Conservation (phyloP, 2,329 filamentous ascomycete species). For the Rhytidhysteron rufulum region DNA sequence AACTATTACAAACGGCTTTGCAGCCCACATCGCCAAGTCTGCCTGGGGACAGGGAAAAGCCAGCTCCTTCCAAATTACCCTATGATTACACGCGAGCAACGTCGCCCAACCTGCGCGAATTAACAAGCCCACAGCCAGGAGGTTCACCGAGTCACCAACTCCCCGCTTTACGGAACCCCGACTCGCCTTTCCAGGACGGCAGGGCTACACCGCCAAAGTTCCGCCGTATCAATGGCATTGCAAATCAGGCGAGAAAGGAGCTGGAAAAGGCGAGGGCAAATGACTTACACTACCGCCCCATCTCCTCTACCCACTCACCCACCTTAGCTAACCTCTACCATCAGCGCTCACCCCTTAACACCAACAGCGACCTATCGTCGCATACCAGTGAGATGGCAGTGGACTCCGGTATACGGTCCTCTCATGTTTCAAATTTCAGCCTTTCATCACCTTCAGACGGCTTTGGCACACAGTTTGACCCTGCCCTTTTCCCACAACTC, state of each 20-base stretch:
- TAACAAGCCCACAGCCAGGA: conserved; percentile 28
- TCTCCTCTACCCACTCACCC: conserved; percentile 35
- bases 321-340: conserved; percentile 22
- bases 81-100: conserved; percentile 21
- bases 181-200: conserved; percentile 26
- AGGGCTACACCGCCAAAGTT: conserved; percentile 26
- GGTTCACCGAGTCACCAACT: conserved; percentile 27
- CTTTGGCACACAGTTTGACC: too few species aligned
- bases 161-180: conserved; percentile 30
- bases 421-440: too few species aligned
- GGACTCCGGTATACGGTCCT: too few species aligned
- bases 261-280: conserved; percentile 23
- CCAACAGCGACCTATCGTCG: conserved; percentile 21
- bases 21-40: conserved; percentile 11
- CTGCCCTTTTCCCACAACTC: too few species aligned
- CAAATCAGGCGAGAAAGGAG: conserved; percentile 28
- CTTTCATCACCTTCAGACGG: too few species aligned
- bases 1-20: conserved; percentile 7
- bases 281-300: conserved; percentile 28
- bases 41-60: conserved; percentile 14
- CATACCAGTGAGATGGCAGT: too few species aligned
- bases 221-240: conserved; percentile 29
- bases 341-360: conserved; percentile 29
- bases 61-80: conserved; percentile 15
- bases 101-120: conserved; percentile 24